These are phyloP conservation scores for Ogataea naganishii DNA, from an alignment of 805 yeast species.

Conservation along the genomic window DNA sequence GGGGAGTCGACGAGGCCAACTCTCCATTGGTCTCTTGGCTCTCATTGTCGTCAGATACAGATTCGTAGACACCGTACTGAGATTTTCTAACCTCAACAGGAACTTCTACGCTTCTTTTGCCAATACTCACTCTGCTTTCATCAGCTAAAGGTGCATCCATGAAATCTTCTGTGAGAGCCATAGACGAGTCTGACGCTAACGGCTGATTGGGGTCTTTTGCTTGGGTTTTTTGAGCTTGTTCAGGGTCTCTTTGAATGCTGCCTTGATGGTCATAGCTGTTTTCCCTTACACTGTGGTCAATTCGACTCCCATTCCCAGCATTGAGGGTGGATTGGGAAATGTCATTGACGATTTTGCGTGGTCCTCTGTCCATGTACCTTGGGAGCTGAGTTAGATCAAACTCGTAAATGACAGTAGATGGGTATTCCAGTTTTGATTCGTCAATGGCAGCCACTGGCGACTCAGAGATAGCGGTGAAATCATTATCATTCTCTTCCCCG, in stretches of 20 bases:
- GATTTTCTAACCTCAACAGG: constrained; percentile 7
- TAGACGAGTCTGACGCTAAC: neutral
- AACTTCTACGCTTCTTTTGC: constrained; percentile 6
- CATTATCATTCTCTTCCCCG: constrained; percentile 72
- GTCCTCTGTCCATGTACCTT: constrained; percentile 16
- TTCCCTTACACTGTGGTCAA: too few species aligned
- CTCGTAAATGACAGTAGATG: constrained; percentile 27
- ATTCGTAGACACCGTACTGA: constrained; percentile 13
- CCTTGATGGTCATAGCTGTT: too few species aligned
- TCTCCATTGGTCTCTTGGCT: too few species aligned
- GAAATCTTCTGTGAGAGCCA: constrained; percentile 3
- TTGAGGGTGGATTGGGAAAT: too few species aligned
- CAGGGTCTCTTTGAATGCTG: constrained; percentile 3
- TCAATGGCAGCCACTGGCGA: constrained; percentile 14
- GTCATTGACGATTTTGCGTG: too few species aligned
- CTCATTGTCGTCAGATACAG: constrained; percentile 12
- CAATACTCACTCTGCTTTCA: constrained; percentile 5
- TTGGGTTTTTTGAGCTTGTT: constrained; percentile 2
- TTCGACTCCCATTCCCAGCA: too few species aligned
- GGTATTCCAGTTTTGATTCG: constrained; percentile 21
- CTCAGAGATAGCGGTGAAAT: constrained; percentile 19
- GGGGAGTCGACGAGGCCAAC: too few species aligned
- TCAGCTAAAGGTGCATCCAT: constrained; percentile 7
- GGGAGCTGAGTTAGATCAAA: constrained; percentile 21
- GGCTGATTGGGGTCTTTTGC: too few species aligned